Evolutionary conservation across 208 protist genomes (phyloP), one percentile per base, ranked within the genome.

Genomic region (Wallacemonas sp.): DNA sequence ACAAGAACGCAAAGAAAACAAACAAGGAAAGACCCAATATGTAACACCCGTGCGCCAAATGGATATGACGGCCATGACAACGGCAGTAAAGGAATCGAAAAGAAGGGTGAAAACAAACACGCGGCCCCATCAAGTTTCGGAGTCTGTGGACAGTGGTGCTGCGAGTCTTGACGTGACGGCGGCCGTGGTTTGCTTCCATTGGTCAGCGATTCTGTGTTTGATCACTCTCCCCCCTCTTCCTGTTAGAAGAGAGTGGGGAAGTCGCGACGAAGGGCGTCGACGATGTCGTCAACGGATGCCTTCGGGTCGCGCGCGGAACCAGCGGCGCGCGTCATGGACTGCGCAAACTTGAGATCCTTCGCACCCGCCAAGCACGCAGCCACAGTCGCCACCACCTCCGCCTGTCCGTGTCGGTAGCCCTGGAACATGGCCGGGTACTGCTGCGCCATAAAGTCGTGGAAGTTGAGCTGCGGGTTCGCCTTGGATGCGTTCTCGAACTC

Each of bases 391-490:
- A 91, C 71, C 34, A 87, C 65, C 65, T 93, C 83, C 48, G 76
- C 61, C 67, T 93, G 87, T 11, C 80, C 78, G 33, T 83, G 85
- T 24, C 77, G 79, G 65, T 95, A 89, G 27, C 90, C 90, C 23
- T 91, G 73, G 64, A 95, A 93, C 39, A 92, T 67, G 24, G 46
- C 76, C 1, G 90, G 90, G 60, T 95, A 87, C 38, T 73, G 71
- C 26, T 80, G 76, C 0, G 69, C 55, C 57, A 95, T 87, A 61
- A 92, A 95, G 46, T 92, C 80, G 66, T 92, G 85, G 52, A 95
- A 79, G 17, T 86, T 87, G 8, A 95, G 70, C 12, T 63, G 62
- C 8, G 84, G 82, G 65, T 86, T 88, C 33, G 61, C 27, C 48
- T 72, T 79, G 9, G 56, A 12, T 2, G 80, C 80, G 32, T 46